Conservation (phyloP, 1,284 basidiomycete species). For the Baeospora myosura region DNA sequence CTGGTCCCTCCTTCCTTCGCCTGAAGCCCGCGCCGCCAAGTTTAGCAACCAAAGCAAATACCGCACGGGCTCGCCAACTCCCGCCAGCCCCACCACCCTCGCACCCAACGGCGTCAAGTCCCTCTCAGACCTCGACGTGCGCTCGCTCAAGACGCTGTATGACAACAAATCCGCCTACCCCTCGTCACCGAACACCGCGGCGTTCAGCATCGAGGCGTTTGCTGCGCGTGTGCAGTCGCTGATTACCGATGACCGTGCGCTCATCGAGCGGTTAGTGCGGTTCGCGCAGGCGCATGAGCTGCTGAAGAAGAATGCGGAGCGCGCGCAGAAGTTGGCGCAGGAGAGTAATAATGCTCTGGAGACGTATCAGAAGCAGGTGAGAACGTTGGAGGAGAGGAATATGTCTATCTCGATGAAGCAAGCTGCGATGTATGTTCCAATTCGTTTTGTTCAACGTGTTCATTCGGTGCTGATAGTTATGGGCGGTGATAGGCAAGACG, state of each 20-base stretch:
- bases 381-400: constrained; percentile 70
- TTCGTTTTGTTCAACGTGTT: background rate
- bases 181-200: constrained; percentile 28
- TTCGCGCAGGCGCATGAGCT: constrained; percentile 83
- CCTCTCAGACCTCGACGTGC: constrained; percentile 73
- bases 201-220: constrained; percentile 69
- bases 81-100: constrained; percentile 33
- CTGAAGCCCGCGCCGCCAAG: constrained; percentile 65
- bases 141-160: constrained; percentile 69
- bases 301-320: constrained; percentile 83
- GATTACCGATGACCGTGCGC: constrained; percentile 69
- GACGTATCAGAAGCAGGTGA: constrained; percentile 84
- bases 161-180: constrained; percentile 34
- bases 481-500: constrained; percentile 61
- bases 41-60: constrained; percentile 43
- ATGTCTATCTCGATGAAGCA: constrained; percentile 42
- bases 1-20: constrained; percentile 77
- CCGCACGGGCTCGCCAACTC: constrained; percentile 37
- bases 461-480: background rate
- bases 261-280: constrained; percentile 77
- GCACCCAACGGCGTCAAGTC: constrained; percentile 35
- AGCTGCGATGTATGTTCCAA: constrained; percentile 44
- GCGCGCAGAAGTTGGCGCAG: constrained; percentile 82
- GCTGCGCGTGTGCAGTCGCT: constrained; percentile 70
- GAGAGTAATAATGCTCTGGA: constrained; percentile 72